phyloP scores from a whole-genome alignment of 352 stramenopile species.

The Pythium diclinum region DNA sequence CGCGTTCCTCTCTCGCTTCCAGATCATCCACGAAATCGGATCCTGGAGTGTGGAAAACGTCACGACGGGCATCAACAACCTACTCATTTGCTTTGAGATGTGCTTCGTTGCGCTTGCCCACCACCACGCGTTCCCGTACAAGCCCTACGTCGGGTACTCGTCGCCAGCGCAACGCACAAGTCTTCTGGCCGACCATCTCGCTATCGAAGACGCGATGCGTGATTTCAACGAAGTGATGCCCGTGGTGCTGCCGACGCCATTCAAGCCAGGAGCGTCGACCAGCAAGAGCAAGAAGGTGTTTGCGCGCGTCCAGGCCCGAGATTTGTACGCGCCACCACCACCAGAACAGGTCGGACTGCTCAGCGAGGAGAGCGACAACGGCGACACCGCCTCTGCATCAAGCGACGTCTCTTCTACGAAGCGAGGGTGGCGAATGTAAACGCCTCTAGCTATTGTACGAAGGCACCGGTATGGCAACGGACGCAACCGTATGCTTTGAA shows the following conservation, averaged over 20 bases:
- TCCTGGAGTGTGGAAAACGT: constrained; percentile 95
- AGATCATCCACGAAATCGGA: constrained; percentile 89
- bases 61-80: constrained; percentile 96
- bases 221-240: constrained; percentile 93
- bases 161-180: constrained; percentile 49
- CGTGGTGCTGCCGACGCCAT: constrained; percentile 74
- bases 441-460: background rate
- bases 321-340: constrained; percentile 34
- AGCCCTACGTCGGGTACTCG: constrained; percentile 66
- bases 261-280: constrained; percentile 67
- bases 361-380: constrained; percentile 32
- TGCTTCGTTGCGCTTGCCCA: constrained; percentile 95
- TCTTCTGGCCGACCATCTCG: constrained; percentile 91
- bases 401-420: constrained; percentile 27
- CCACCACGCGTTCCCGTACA: constrained; percentile 94
- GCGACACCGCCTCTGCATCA: constrained; percentile 2
- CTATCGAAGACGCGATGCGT: constrained; percentile 90
- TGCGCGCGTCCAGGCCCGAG: constrained; percentile 19
- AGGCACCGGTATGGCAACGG: background rate
- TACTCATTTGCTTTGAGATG: constrained; percentile 99
- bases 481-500: background rate
- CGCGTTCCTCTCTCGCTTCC: constrained; percentile 84
- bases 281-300: constrained; percentile 59
- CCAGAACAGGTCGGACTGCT: constrained; percentile 50
- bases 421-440: constrained; percentile 65